These are phyloP conservation scores for Smittium culicis DNA, from an alignment of 371 early-diverging fungal genomes.

Conservation along the genomic window DNA sequence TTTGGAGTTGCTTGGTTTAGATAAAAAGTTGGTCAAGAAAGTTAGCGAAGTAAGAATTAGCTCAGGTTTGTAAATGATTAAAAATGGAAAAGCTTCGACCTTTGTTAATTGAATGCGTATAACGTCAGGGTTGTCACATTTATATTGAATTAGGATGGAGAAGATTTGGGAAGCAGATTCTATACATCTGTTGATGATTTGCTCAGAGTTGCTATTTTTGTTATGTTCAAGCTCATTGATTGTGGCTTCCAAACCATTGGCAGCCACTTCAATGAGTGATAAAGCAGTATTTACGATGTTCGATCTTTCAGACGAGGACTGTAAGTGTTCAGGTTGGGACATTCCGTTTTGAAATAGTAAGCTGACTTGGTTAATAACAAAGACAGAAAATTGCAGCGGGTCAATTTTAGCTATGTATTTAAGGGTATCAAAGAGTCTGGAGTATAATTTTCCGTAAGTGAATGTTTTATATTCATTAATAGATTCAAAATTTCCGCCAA, in stretches of 20 bases:
- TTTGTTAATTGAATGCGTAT: neutral
- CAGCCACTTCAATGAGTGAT: neutral
- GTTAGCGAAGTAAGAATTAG: neutral
- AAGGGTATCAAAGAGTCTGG: neutral
- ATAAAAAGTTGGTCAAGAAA: neutral
- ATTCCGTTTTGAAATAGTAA: neutral
- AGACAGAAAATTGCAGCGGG: neutral
- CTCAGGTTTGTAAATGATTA: neutral
- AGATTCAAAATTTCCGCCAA: neutral
- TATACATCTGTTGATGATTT: too few relatives aligned
- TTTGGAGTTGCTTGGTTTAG: neutral
- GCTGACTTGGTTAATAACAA: neutral
- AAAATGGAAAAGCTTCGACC: neutral
- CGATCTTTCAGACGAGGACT: neutral
- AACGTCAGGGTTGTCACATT: slow-evolving; percentile 3
- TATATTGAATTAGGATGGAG: neutral
- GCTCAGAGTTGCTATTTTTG: neutral
- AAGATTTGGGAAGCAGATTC: neutral
- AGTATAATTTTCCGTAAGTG: neutral
- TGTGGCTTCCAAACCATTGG: neutral
- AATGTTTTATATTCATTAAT: neutral
- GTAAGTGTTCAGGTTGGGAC: neutral
- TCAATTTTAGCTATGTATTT: neutral
- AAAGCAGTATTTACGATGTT: neutral
- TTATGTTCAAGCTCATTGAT: neutral